A percentile compares a stretch with the other conserved stretches of the same genome.
phyloP scores from a whole-genome alignment of 2,329 filamentous ascomycete species.

The Furcasterigmium sp. region DNA sequence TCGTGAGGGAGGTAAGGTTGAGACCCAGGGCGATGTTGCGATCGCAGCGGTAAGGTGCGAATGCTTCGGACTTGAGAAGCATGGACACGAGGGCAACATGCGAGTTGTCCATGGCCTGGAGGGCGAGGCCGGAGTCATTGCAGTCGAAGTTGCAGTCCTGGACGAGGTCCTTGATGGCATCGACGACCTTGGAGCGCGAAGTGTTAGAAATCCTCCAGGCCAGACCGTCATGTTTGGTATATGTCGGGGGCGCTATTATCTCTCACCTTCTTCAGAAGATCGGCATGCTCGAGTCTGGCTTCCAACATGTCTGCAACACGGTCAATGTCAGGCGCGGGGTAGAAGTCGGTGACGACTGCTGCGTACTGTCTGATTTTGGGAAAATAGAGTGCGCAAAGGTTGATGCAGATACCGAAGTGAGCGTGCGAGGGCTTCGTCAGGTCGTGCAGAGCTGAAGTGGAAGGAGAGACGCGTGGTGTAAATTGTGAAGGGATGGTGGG shows the following conservation, averaged over 20 bases:
- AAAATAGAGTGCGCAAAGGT: too few relatives aligned
- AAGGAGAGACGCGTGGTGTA: constrained; percentile 1
- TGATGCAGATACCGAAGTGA: too few relatives aligned
- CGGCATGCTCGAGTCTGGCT: constrained; percentile 92
- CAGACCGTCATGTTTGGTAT: neutral
- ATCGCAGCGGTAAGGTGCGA: constrained; percentile 95
- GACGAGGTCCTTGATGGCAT: constrained; percentile 98
- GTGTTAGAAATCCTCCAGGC: neutral
- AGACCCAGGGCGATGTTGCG: constrained; percentile 97
- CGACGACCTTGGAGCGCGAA: constrained; percentile 65
- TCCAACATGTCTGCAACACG: constrained; percentile 67
- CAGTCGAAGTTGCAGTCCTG: constrained; percentile 99
- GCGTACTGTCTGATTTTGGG: constrained; percentile 9
- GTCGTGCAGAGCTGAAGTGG: constrained; percentile 3
- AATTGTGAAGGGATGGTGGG: neutral
- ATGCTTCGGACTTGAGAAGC: constrained; percentile 94
- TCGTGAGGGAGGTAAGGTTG: constrained; percentile 93
- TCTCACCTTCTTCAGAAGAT: constrained; percentile 86
- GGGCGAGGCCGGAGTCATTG: constrained; percentile 97
- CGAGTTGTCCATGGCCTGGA: constrained; percentile 99
- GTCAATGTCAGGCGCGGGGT: constrained; percentile 24
- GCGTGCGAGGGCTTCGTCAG: too few relatives aligned
- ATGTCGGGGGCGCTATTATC: neutral
- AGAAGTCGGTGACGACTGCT: neutral
- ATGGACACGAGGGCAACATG: constrained; percentile 98